Base-by-base conservation (phyloP, 345 rosid genomes). In the Camelina sativa region DNA sequence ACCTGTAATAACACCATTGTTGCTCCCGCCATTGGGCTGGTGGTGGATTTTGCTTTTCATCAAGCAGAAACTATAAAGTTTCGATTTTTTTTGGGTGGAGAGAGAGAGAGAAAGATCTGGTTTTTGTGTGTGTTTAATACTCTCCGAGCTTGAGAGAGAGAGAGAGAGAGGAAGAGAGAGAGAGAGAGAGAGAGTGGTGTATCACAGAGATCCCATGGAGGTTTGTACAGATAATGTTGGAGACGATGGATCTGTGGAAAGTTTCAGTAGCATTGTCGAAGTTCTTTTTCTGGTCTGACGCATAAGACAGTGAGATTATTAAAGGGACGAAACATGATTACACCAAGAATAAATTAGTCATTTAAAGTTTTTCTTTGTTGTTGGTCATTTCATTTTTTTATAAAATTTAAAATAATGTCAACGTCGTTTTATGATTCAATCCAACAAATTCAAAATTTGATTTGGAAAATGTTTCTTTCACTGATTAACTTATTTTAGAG, bases 41-140 rank as follows among this genome's bases (percentile, higher is more conserved):
- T 57, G 78, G 62, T 76, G 69, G 75, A 71, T 58, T 69, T 84
- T 85, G 54, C 88, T 48, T 73, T 84, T 85, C 85, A 80, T 80
- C 65, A n/a, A 41, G 37, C 2, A 56, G 30, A 57, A 28, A 38
- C n/a, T n/a, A 53, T 28, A 23, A 52, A 67, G 73, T 19, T 53
- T 69, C 11, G 51, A 23, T 54, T 69, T 69, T 68, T 43, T 8
- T 7, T 4, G 8, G 61, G 46, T 17, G 47, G 19, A 47, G 58
- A 71, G 19, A 47, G 58, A 71, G 41, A 46, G 51, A 44, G 54
- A 55, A 30, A 64, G 71, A 63, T 61, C 22, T 59, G 57, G 4
- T 22, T 52, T 10, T 15, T 59, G 20, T 5, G 48, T n/a, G 35
- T 13, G 28, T 2, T 34, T 28, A 5, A 35, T 11, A 50, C 8